A percentile compares a stretch with the other conserved stretches of the same genome.
phyloP scores from a whole-genome alignment of 441 rosid species.

The Pelargonium fulgidum region DNA sequence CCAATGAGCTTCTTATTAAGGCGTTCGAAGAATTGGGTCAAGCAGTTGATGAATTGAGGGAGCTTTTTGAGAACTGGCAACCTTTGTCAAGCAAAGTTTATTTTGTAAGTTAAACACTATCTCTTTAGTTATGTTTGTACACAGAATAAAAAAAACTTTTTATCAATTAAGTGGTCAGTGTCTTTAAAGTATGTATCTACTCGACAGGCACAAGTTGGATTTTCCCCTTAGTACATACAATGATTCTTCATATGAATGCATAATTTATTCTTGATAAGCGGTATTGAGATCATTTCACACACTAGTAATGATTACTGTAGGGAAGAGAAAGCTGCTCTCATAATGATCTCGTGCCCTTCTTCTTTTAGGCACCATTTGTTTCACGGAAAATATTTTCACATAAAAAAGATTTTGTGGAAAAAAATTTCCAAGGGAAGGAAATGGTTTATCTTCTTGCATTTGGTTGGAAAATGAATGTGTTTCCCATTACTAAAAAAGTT shows the following conservation, averaged over 20 bases:
- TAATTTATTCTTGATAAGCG: background rate
- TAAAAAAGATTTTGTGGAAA: no score
- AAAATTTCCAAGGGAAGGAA: no score
- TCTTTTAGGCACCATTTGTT: no score
- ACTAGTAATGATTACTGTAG: background rate
- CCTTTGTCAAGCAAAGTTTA: conserved; percentile 65
- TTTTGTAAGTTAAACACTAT: conserved; percentile 51
- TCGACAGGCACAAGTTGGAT: no score
- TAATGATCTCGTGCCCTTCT: no score
- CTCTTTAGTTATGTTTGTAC: conserved; percentile 1
- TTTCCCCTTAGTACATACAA: background rate
- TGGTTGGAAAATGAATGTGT: no score
- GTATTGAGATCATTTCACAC: background rate
- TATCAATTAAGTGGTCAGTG: no score
- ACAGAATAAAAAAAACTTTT: no score
- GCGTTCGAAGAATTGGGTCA: conserved; percentile 59
- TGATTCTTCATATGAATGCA: background rate
- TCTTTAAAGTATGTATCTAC: background rate
- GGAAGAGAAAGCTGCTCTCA: no score
- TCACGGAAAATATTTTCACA: no score
- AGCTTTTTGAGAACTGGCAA: conserved; percentile 57
- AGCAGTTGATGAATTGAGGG: conserved; percentile 52
- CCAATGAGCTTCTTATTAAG: conserved; percentile 47
- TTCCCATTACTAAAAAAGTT: no score
- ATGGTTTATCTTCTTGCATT: no score